These are phyloP conservation scores for Syncephalastrum monosporum DNA, from an alignment of 371 early-diverging fungal species.

Conservation along the genomic window DNA sequence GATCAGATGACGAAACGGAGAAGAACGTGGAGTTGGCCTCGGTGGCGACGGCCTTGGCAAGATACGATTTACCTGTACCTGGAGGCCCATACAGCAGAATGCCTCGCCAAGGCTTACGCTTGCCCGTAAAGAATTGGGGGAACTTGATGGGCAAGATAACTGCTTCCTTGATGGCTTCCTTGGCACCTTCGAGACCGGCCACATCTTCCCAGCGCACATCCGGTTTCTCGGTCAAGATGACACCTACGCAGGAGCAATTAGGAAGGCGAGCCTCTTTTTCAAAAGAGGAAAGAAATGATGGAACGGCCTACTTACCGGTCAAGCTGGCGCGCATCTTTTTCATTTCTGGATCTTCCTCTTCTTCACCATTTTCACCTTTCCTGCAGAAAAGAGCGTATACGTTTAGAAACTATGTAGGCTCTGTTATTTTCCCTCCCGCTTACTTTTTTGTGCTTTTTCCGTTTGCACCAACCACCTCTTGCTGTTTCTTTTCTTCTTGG, in stretches of 20 bases:
- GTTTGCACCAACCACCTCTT: constrained; percentile 60
- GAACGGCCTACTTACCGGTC: constrained; percentile 41
- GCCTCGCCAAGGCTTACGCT: constrained; percentile 96
- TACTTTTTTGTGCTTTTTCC: constrained; percentile 53
- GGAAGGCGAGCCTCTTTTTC: background rate
- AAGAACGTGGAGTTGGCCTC: constrained; percentile 96
- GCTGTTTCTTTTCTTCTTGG: constrained; percentile 65
- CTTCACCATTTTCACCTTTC: constrained; percentile 46
- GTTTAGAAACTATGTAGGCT: too few species aligned
- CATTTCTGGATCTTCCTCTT: constrained; percentile 85
- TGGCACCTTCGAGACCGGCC: constrained; percentile 97
- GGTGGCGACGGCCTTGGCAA: constrained; percentile 97
- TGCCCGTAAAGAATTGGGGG: constrained; percentile 92
- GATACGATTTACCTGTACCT: constrained; percentile 97
- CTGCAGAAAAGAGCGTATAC: constrained; percentile 16
- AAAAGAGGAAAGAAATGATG: background rate
- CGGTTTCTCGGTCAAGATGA: constrained; percentile 93
- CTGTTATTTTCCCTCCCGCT: constrained; percentile 10
- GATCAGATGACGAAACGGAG: constrained; percentile 92
- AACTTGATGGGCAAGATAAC: constrained; percentile 98
- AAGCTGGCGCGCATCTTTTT: constrained; percentile 85
- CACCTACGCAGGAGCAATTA: constrained; percentile 45
- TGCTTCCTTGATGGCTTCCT: constrained; percentile 98
- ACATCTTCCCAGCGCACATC: constrained; percentile 97
- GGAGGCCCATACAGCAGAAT: constrained; percentile 99